Percentiles rank a stretch among this genome's conserved stretches.
Evolutionary conservation across 345 rosid species (phyloP).

Genomic region (Aegle marmelos): DNA sequence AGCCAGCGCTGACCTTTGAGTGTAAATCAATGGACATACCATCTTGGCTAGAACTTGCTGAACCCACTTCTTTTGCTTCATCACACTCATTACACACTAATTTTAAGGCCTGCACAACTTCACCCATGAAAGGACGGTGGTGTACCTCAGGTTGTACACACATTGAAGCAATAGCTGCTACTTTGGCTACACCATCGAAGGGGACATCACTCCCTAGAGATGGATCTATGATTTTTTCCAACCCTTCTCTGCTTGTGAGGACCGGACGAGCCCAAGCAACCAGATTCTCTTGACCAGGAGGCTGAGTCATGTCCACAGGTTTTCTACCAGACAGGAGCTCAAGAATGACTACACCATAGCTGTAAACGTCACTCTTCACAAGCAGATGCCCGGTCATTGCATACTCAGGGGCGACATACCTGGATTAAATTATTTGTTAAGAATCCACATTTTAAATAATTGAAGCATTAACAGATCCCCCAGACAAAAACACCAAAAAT

Average conservation of each 20-base stretch:
- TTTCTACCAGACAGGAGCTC: slow-evolving; percentile 89
- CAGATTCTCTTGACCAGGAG: slow-evolving; percentile 86
- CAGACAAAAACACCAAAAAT: neutral
- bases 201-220: slow-evolving; percentile 65
- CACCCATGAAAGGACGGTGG: slow-evolving; percentile 97
- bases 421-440: slow-evolving; percentile 25
- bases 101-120: slow-evolving; percentile 95
- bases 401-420: slow-evolving; percentile 96
- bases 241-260: slow-evolving; percentile 74
- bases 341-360: slow-evolving; percentile 97
- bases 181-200: slow-evolving; percentile 79
- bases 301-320: slow-evolving; percentile 92
- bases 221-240: slow-evolving; percentile 60
- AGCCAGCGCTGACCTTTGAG: slow-evolving; percentile 38
- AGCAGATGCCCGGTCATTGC: slow-evolving; percentile 99
- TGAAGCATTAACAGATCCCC: neutral
- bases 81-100: slow-evolving; percentile 82
- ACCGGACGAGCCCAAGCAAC: slow-evolving; percentile 88
- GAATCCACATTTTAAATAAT: slow-evolving; percentile 2
- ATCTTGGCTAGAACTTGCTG: slow-evolving; percentile 49
- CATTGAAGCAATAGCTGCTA: slow-evolving; percentile 94
- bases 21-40: slow-evolving; percentile 46
- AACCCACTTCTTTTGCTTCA: slow-evolving; percentile 65
- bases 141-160: slow-evolving; percentile 96
- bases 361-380: slow-evolving; percentile 97